These are phyloP conservation scores for Plasmopara viticola DNA, from an alignment of 352 stramenopile genomes.

Conservation along the genomic window DNA sequence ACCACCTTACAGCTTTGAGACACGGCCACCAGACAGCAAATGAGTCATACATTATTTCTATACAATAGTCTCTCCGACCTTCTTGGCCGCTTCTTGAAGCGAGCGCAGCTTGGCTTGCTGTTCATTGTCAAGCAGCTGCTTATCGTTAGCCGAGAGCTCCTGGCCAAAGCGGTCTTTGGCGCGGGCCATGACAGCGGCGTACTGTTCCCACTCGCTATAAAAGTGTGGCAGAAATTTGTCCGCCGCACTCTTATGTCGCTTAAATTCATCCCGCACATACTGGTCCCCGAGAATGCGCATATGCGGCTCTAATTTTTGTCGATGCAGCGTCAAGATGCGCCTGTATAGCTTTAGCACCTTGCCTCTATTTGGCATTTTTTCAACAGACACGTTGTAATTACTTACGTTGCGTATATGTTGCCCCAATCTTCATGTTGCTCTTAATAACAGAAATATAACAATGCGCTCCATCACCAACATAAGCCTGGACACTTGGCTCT, in stretches of 20 bases:
- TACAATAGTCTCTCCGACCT: constrained; percentile 54
- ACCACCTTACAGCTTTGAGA: too few species aligned
- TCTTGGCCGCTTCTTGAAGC: constrained; percentile 63
- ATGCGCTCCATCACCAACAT: constrained; percentile 54
- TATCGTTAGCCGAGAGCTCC: constrained; percentile 53
- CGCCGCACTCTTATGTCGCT: constrained; percentile 70
- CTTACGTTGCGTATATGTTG: constrained; percentile 6
- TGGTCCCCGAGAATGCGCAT: constrained; percentile 81
- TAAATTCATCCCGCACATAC: constrained; percentile 84
- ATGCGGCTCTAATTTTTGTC: constrained; percentile 60
- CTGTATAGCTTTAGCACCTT: constrained; percentile 69
- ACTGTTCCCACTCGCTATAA: constrained; percentile 72
- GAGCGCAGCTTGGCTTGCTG: constrained; percentile 66
- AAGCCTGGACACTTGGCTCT: constrained; percentile 77
- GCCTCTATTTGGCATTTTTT: constrained; percentile 25
- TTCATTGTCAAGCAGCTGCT: constrained; percentile 51
- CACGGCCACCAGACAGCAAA: not conserved
- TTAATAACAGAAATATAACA: not conserved
- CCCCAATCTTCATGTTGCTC: constrained; percentile 4
- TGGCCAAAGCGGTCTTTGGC: constrained; percentile 63
- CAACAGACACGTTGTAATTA: not conserved
- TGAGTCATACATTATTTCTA: constrained; percentile 11
- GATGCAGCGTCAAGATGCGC: constrained; percentile 74
- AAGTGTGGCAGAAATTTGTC: constrained; percentile 75
- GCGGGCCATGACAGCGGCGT: constrained; percentile 42